Base-by-base conservation (phyloP, 257 asterid species). In the Lavandula angustifolia region DNA sequence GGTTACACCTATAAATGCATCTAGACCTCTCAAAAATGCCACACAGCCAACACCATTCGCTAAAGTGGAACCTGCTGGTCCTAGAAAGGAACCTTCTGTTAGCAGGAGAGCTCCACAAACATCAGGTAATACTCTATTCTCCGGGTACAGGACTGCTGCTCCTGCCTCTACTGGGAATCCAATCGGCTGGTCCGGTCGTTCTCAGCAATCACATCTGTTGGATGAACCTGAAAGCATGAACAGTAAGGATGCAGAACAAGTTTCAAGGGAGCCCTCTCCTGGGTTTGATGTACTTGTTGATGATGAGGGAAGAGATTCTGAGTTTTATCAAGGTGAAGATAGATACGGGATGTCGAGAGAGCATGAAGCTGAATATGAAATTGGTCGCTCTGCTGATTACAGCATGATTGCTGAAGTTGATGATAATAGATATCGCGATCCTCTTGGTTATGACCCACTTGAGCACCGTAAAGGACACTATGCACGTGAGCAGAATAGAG, bases 211-310 rank as follows among this genome's bases (percentile, higher is more conserved):
- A 49, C 73, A 73, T 53, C 66, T 42, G 44, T 67, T 80, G 59
- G 82, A 72, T 5, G 86, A 78, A 51, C 81, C 72, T 55, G 82
- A 74, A 61, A 64, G 71, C 75, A 47, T 76, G 78, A 68, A 69
- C 73, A 48, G 72, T 64, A 83, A 71, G 79, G 86, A 80, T 12
- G 70, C 73, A n/a, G 89, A 76, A 9, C 95, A 85, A 73, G 69
- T 81, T 64, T 91, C 98, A 12, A 86, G 95, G 81, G 98, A 91
- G 66, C 91, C 88, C 53, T 91, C 98, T 44, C 98, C 98, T 67
- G 98, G 95, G 54, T 88, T 91, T 65, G 98, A 91, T 79, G 96
- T 91, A 74, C 94, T 91, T 29, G 98, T 91, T 32, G 95, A 85
- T 68, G 88, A 86, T 59, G 95, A 88, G 48, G 83, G 74, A 12